Base-by-base conservation (phyloP, 306 rosid species). In the Nissolia schottii region DNA sequence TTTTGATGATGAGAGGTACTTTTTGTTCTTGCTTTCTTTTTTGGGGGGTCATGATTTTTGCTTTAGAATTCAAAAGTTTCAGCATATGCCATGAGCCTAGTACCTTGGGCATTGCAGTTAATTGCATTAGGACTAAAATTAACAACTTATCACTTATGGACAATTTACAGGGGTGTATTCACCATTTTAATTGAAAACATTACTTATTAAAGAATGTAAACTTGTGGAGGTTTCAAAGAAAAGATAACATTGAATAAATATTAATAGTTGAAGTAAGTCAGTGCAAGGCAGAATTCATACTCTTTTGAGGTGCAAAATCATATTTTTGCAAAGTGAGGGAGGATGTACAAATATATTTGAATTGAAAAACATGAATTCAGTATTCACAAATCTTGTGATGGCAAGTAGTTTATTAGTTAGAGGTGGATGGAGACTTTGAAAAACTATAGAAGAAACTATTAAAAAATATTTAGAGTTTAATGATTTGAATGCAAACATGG, bases 1-100 rank as follows among this genome's bases (percentile, higher is more conserved):
- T 84, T 95, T 95, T 61, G 99, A 95, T 53, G 96, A 91, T 77
- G 99, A 91, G 84, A 91, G 99, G 99, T 94, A 83, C 57, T 19
- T 40, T 56, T 34, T 70, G 53, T n/a, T n/a, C n/a, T n/a, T n/a
- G n/a, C n/a, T n/a, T n/a, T n/a, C n/a, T n/a, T n/a, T n/a, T n/a
- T n/a, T n/a, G n/a, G n/a, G n/a, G n/a, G n/a, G n/a, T n/a, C n/a
- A n/a, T n/a, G n/a, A 6, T 50, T 80, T 62, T 65, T 71, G 32
- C 58, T 65, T 64, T 19, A 51, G 61, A 71, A 75, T 63, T 55
- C 31, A 53, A 19, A 23, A 69, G 4, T 34, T 71, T 16, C 50
- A 35, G 67, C 29, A 35, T 45, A 35, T 54, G 64, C 37, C 45
- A 1, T 22, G 5, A 11, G 37, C 24, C 50, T 34, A 13, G 24